Base-by-base conservation (phyloP, 2,329 filamentous ascomycete species). In the Nectriaceae sp. region DNA sequence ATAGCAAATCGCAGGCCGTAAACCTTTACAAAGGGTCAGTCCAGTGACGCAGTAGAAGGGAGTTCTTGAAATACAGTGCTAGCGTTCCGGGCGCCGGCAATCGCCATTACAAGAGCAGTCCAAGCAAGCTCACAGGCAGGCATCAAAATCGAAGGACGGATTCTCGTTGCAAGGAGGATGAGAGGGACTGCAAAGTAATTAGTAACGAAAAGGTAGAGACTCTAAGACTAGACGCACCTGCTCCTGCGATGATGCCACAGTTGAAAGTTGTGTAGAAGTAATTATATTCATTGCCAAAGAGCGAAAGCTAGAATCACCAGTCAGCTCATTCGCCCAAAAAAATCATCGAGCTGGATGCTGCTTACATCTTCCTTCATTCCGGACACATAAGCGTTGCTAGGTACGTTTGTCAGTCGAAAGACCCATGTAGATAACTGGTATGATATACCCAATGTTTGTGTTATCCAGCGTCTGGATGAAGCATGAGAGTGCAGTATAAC, bases 81-180 rank as follows among this genome's bases (percentile, higher is more conserved):
- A 4, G 61, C 50, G 42, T 62, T 60, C 20, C 64, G 59, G 8
- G 60, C 53, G 11, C 53, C 53, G 1, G 61, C 59, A 35, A 62
- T 65, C 16, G 47, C 55, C 55, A 64, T 63, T 5, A 59, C 57
- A 1, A 64, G 42, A 11, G 49, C 22, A 0, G 57, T 57, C 59
- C 59, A 63, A 1, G 56, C 52, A 3, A 65, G 46, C 39, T 66
- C 63, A 39, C 63, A 67, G 3, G 44, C 44, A 1, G 67, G 67
- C 5, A 68, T 65, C 44, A 62, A 62, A 11, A 63, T 44, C 1
- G 65, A 68, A 3, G 65, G 66, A 0, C 66, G 57, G 1, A 64
- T 37, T 5, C 52, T 42, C 2, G 49, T 55, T 3, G 46, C 38
- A 3, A 52, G 43, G 1, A 48, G 39, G 46, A 53, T 52, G 5